Evolutionary conservation across 2,329 filamentous ascomycete genomes (phyloP).

Genomic region (Talaromyces sp.): DNA sequence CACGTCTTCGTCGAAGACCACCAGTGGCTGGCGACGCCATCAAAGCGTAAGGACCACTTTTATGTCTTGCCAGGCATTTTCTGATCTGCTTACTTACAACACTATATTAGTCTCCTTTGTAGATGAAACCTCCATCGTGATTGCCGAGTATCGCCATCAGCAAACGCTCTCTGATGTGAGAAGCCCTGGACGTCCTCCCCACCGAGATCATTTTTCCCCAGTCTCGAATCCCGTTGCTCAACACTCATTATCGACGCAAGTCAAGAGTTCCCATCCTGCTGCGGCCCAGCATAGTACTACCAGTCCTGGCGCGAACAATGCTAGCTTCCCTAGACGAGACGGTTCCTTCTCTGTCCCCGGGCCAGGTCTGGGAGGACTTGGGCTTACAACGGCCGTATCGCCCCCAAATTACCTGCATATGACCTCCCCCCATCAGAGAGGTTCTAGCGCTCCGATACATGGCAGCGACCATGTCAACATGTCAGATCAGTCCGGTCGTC

Average conservation of each 20-base stretch:
- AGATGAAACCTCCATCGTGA: constrained; percentile 6
- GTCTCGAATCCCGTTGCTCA: background rate
- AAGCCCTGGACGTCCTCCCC: background rate
- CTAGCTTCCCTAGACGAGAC: background rate
- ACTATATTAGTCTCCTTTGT: constrained; percentile 8
- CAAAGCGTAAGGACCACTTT: constrained; percentile 5
- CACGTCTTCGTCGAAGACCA: constrained; percentile 4
- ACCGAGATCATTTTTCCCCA: background rate
- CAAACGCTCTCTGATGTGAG: background rate
- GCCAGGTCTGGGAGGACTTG: background rate
- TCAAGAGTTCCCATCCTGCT: background rate
- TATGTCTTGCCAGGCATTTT: background rate
- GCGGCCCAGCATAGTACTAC: background rate
- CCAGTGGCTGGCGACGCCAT: constrained; percentile 7
- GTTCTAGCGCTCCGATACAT: background rate
- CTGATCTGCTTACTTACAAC: background rate
- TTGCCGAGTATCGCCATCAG: constrained; percentile 6
- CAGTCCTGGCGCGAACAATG: background rate
- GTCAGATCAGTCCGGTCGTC: background rate
- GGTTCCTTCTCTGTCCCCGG: background rate
- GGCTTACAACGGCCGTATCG: background rate
- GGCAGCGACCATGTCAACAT: background rate
- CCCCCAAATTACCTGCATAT: background rate
- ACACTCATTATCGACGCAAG: background rate
- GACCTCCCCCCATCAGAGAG: background rate